Evolutionary conservation across 2,329 filamentous ascomycete species (phyloP), one percentile per base, ranked within the genome.

Genomic region (Penicillium fuscoglaucum): DNA sequence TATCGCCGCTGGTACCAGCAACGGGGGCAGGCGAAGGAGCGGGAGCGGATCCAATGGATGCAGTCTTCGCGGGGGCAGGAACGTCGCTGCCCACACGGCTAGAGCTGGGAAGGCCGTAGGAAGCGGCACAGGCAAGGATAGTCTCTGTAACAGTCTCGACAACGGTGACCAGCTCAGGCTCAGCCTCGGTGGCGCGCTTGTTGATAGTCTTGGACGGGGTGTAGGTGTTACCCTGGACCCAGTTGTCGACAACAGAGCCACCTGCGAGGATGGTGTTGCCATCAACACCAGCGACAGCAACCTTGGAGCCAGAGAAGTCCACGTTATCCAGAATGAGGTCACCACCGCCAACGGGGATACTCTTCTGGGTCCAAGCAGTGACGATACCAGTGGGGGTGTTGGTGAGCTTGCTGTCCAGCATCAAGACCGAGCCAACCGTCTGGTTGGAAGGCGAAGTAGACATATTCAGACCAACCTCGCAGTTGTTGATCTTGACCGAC

Each of bases 301-400:
- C 81, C 7, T 83, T 81, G 54, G 90, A 86, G 55, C 85, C 87
- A 48, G 80, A 80, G 64, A 97, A 91, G 77, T 97, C 91, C 35
- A 96, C 90, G 66, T 97, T 97, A 78, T 96, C 90, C 12, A 98
- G 76, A 65, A 96, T 83, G 46, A 97, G 83, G 15, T 90, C 91
- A 60, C 90, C 91, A 70, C 92, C 93, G 66, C 90, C 90, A 56
- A 82, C 78, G 24, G 86, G 82, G 57, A 87, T 82, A 55, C 83
- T 86, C 52, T 77, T 74, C 6, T 83, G 77, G 66, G 83, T 82
- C 78, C 90, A 96, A 1, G 88, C 85, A 28, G 91, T 93, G 66
- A 85, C 85, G 68, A 97, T 82, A 65, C 90, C 93, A 55, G 91
- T 84, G 1, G 84, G 84, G 1, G 90, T 93, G 76, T 90, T 88